Conservation (phyloP, 768 basidiomycete species). For the Lyophyllum atratum region DNA sequence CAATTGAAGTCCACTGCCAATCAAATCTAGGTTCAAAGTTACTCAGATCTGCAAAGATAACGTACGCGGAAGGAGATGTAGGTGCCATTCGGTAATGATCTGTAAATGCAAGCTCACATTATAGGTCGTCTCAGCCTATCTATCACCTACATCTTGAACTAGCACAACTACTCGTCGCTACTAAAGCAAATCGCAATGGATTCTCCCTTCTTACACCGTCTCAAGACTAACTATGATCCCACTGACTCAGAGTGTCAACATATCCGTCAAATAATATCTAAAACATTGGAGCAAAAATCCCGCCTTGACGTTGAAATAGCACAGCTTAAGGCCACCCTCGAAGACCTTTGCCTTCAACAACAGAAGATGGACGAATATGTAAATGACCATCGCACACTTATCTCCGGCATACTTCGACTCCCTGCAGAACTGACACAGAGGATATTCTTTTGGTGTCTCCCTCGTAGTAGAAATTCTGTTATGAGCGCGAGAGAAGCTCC, state of each 20-base stretch:
- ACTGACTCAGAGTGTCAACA: not conserved
- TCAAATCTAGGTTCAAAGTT: too few relatives aligned
- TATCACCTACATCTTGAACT: too few relatives aligned
- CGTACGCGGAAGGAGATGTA: too few relatives aligned
- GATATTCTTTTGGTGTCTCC: conserved; percentile 1
- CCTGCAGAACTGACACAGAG: not conserved
- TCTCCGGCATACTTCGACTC: not conserved
- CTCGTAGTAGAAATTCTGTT: not conserved
- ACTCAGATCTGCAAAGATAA: too few relatives aligned
- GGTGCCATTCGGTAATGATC: too few relatives aligned
- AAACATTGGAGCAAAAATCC: not conserved
- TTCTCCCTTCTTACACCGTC: not conserved
- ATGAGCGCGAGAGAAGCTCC: conserved; percentile 5
- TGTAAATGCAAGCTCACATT: too few relatives aligned
- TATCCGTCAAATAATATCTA: not conserved
- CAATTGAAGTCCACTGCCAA: too few relatives aligned
- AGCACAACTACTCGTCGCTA: too few relatives aligned
- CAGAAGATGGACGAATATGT: not conserved
- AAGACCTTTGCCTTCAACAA: not conserved
- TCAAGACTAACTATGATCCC: conserved; percentile 7
- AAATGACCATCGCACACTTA: not conserved
- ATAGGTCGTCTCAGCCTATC: too few relatives aligned
- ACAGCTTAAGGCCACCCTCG: not conserved
- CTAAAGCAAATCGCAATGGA: too few relatives aligned
- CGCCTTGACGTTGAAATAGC: not conserved